Evolutionary conservation across 2,329 filamentous ascomycete species (phyloP), one percentile per base, ranked within the genome.

Genomic region (Botrytis galanthina): DNA sequence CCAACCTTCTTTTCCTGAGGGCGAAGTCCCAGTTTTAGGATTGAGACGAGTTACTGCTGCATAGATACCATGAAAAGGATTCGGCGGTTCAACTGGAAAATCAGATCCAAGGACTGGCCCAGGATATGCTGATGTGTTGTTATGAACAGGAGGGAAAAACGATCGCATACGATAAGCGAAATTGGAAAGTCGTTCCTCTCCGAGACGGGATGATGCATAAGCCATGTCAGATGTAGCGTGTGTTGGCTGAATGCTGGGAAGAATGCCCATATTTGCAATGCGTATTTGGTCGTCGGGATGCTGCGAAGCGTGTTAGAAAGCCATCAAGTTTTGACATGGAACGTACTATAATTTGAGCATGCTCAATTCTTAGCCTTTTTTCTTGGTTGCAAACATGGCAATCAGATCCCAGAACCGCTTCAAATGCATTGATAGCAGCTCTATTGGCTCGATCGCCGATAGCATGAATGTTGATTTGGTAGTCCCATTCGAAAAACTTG

Each of bases 191-290:
- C 91, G 87, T 37, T 85, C 81, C 16, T 79, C 77, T 0, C 91
- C 91, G 0, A 93, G 86, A 10, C 91, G 85, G 57, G 81, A 81
- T 75, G 88, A 85, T 14, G 90, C 91, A 77, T 92, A 92, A 7
- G 86, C 85, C 88, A 91, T 91, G 80, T 93, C 91, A 12, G 89
- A 91, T 4, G 91, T 93, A 35, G 91, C 90, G 78, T 93, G 91
- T 0, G 91, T 92, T 7, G 91, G 91, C 73, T 78, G 91, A 72
- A 93, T 89, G 3, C 89, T 91, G 0, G 91, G 90, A 70, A 92
- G 85, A 77, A 93, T 88, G 10, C 88, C 88, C 7, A 91, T 81
- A 7, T 84, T 82, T 70, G 83, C 83, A 78, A 93, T 88, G 44
- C 90, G 86, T 1, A 77, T 81, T 79, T 92, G 91, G 80, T 93